These are phyloP conservation scores for Fusarium algeriense DNA, from an alignment of 2,329 filamentous ascomycete species.

Conservation along the genomic window DNA sequence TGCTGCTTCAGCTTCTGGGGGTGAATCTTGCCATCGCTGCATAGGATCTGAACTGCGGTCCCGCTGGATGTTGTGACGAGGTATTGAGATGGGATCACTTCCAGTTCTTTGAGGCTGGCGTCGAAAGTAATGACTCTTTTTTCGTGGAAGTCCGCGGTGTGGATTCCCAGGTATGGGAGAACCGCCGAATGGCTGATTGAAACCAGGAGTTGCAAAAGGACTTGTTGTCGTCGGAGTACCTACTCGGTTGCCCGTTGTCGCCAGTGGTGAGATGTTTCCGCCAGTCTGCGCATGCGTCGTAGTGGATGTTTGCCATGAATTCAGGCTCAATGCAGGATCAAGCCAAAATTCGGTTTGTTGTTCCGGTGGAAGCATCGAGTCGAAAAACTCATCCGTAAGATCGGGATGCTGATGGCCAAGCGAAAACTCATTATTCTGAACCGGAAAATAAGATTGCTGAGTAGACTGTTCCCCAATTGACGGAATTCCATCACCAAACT, in stretches of 20 bases:
- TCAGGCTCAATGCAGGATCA: not conserved
- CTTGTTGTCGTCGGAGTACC: not conserved
- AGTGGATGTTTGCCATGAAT: not conserved
- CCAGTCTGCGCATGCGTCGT: not conserved
- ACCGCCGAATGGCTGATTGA: not conserved
- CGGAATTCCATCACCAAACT: not conserved
- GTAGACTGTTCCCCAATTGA: not conserved
- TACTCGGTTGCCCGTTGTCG: not conserved
- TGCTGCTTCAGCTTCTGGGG: slow-evolving; percentile 39
- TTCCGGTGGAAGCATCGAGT: not conserved
- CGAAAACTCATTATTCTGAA: not conserved
- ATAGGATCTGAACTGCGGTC: slow-evolving; percentile 31
- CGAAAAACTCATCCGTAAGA: not conserved
- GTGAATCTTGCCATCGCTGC: slow-evolving; percentile 44
- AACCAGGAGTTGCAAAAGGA: not conserved
- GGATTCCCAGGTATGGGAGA: not conserved
- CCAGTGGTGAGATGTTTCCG: not conserved
- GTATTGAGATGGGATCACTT: slow-evolving; percentile 25
- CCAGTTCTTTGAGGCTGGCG: not conserved
- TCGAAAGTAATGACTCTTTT: slow-evolving; percentile 26
- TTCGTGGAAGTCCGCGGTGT: slow-evolving; percentile 17
- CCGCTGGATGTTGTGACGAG: not conserved
- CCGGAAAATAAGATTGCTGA: not conserved
- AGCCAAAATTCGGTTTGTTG: not conserved
- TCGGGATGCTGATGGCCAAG: not conserved